Evolutionary conservation across 768 basidiomycete species (phyloP).

Genomic region (Rhodotorula graminis): DNA sequence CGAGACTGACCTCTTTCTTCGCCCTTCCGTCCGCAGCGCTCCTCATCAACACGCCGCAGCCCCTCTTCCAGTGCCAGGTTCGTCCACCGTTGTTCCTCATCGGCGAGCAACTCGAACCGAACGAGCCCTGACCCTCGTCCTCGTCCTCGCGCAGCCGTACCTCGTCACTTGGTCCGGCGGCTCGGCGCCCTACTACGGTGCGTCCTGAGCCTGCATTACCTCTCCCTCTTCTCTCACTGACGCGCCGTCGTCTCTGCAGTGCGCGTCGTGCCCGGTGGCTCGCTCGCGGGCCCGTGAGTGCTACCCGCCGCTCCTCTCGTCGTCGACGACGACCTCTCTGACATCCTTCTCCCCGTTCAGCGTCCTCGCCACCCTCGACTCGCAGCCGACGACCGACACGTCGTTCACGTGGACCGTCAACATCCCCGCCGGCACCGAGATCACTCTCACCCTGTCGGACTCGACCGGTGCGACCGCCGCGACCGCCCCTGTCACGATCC

Average conservation of each 20-base stretch:
- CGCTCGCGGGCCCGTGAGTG: background rate
- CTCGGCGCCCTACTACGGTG: constrained; percentile 2
- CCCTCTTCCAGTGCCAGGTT: constrained; percentile 13
- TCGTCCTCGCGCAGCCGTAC: constrained; percentile 9
- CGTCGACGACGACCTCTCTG: background rate
- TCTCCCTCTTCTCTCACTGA: background rate
- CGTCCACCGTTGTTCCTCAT: background rate
- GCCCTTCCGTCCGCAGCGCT: background rate
- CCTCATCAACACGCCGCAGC: constrained; percentile 26
- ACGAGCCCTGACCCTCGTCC: background rate
- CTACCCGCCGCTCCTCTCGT: background rate
- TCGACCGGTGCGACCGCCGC: constrained; percentile 42
- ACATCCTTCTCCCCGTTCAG: background rate
- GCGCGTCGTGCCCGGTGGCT: constrained; percentile 14
- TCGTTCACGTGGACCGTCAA: constrained; percentile 39
- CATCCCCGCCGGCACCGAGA: constrained; percentile 38
- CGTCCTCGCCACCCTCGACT: constrained; percentile 3
- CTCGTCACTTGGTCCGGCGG: constrained; percentile 25
- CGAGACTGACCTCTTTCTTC: background rate
- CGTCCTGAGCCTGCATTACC: background rate
- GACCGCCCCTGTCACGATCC: constrained; percentile 40
- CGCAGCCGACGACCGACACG: constrained; percentile 7
- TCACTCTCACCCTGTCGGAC: constrained; percentile 43
- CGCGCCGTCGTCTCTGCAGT: background rate
- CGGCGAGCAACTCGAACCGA: no score